Evolutionary conservation across 2,329 filamentous ascomycete species (phyloP).

Genomic region (Xylariaceae sp.): DNA sequence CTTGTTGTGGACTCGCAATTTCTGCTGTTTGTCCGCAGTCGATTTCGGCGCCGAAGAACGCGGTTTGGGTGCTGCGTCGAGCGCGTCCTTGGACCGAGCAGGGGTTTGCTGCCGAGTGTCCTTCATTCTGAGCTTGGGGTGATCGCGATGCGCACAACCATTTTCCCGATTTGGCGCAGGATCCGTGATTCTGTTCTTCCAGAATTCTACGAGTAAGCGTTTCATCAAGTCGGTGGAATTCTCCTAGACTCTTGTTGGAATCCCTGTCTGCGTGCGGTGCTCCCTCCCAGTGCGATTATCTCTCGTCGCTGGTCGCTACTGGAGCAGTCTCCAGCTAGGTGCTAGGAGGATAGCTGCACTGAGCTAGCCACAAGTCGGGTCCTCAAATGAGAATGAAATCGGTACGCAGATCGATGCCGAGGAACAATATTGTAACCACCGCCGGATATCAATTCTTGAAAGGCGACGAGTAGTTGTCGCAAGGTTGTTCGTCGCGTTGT

Average conservation of each 20-base stretch:
- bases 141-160: constrained; percentile 5
- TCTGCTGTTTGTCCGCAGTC: too few species aligned
- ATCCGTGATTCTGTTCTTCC: neutral
- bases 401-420: neutral
- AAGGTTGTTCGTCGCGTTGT: too few species aligned
- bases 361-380: neutral
- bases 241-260: neutral
- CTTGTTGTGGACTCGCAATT: too few species aligned
- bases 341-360: neutral
- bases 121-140: constrained; percentile 12
- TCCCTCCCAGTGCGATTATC: too few species aligned
- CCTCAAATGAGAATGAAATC: neutral
- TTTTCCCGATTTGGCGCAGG: neutral
- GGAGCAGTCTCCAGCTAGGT: too few species aligned
- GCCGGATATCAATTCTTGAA: neutral
- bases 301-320: too few species aligned
- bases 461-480: neutral
- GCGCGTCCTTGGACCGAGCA: too few species aligned
- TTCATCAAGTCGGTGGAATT: neutral
- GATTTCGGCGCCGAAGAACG: too few species aligned
- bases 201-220: neutral
- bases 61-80: too few species aligned
- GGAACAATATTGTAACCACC: neutral
- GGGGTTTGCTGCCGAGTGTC: neutral
- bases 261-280: too few species aligned